Evolutionary conservation across 2,329 filamentous ascomycete species (phyloP), one percentile per base, ranked within the genome.

Genomic region (Fusarium transvaalense): DNA sequence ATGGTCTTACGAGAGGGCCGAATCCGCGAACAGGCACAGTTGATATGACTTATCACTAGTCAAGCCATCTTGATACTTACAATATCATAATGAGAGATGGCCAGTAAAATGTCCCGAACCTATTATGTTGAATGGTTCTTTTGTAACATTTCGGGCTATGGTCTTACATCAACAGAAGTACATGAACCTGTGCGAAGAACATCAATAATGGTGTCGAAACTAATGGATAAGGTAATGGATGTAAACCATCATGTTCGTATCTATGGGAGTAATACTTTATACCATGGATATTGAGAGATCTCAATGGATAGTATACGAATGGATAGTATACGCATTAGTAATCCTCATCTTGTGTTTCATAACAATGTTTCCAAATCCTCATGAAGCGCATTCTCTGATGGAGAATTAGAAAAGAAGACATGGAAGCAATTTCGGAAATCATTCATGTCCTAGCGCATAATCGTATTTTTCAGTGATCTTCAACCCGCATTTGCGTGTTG

Each of bases 401-500:
- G 19, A 39, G 8, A 61, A 52, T n/a, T 38, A 19, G 6, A 29
- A 14, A 17, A 14, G 13, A 3, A 41, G 34, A 19, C 5, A 47
- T n/a, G 6, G 35, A 31, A 21, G 25, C 13, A 51, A 39, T 10
- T 32, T 41, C 34, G 27, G 19, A 52, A 46, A 19, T 15, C 15
- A 17, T 25, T 47, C 21, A 31, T 14, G 10, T 41, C 35, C 48
- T 61, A 32, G 51, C 61, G 60, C 55, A 68, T 64, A 51, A 34
- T 64, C 51, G 38, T 45, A 43, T 37, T 64, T 46, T 21, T 19
- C 32, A 32, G 31, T 39, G 39, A 42, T 46, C 45, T 39, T 53
- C 53, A 39, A 43, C 45, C 41, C 66, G 66, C 65, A 54, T 69
- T 62, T 66, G 65, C 66, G 65, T 52, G 29, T 31, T 58, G 25